phyloP scores from a whole-genome alignment of 2,329 filamentous ascomycete species.

The Colletotrichum viniferum region DNA sequence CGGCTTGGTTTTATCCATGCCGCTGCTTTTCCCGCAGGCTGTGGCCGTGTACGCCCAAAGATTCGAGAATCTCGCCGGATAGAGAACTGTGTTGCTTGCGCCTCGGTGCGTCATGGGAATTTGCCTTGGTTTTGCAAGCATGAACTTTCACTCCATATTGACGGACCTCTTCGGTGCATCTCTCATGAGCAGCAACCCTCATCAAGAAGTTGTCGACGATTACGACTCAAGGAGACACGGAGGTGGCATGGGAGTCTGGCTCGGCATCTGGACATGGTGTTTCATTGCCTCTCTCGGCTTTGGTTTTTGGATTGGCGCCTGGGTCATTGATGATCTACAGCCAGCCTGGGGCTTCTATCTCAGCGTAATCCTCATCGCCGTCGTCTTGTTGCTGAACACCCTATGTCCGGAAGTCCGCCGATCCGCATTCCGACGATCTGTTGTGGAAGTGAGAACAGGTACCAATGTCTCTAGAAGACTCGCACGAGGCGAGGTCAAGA shows the following conservation, averaged over 20 bases:
- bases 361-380: conserved; percentile 69
- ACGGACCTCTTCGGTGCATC: conserved; percentile 80
- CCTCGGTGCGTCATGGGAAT: conserved; percentile 70
- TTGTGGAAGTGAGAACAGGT: conserved; percentile 65
- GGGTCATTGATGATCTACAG: conserved; percentile 66
- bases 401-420: conserved; percentile 74
- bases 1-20: conserved; percentile 71
- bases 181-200: conserved; percentile 72
- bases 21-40: conserved; percentile 77
- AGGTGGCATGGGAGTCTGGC: conserved; percentile 80
- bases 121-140: conserved; percentile 75
- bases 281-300: conserved; percentile 74
- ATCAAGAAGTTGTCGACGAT: conserved; percentile 71
- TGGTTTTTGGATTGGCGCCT: conserved; percentile 74
- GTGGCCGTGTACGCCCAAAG: conserved; percentile 63
- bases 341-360: conserved; percentile 80
- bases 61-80: conserved; percentile 59
- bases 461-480: conserved; percentile 60
- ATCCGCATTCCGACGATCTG: conserved; percentile 70
- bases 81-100: conserved; percentile 65
- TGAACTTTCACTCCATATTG: conserved; percentile 75
- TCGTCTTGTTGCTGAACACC: conserved; percentile 72
- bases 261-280: conserved; percentile 80
- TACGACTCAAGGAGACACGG: conserved; percentile 76
- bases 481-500: conserved; percentile 75